Base-by-base conservation (phyloP, 805 yeast genomes). In the Saccharomycopsis fibuligera region DNA sequence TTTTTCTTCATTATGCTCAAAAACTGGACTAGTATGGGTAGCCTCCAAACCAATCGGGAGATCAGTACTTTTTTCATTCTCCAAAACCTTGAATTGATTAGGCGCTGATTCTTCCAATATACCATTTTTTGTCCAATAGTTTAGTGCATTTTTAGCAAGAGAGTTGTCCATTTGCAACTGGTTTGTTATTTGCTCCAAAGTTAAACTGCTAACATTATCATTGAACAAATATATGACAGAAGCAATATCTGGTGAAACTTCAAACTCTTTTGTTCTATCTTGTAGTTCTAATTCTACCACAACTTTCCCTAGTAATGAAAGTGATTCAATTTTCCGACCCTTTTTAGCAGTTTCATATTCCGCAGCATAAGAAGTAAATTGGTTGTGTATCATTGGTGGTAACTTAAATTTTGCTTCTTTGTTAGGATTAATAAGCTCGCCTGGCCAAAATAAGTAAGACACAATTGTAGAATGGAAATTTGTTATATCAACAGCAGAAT, bases 361-460 rank as follows among this genome's bases (percentile, higher is more conserved):
- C 2, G 57, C 50, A 8, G 72, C 65, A 57, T 77, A 87, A 1
- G 57, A 53, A 1, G 70, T 66, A 48, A 81, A 67, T 24, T 67
- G 64, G 0, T 59, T 39, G 25, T 68, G 60, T 1, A 88, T 63
- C 1, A 48, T 57, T 0, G 56, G 54, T 0, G 95, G 93, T 2
- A 81, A 57, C 5, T 57, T 60, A 55, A 79, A 73, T n/a, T 61
- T 58, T 29, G 69, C 66, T 63, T 25, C 68, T 58, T n/a, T 75
- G 41, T 16, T 56, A 55, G 51, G 5, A 39, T 40, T 39, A 6
- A 44, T 24, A 4, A 50, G 38, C 16, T 56, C 55, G 23, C 62
- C 59, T 0, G 90, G 87, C 99, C 99, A 91, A 61, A 81, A 91
- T 17, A 85, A 62, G 52, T 83, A 78, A 1, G 96, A 88, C 9